phyloP scores from a whole-genome alignment of 2,329 filamentous ascomycete species.

The Apiospora saccharicola region DNA sequence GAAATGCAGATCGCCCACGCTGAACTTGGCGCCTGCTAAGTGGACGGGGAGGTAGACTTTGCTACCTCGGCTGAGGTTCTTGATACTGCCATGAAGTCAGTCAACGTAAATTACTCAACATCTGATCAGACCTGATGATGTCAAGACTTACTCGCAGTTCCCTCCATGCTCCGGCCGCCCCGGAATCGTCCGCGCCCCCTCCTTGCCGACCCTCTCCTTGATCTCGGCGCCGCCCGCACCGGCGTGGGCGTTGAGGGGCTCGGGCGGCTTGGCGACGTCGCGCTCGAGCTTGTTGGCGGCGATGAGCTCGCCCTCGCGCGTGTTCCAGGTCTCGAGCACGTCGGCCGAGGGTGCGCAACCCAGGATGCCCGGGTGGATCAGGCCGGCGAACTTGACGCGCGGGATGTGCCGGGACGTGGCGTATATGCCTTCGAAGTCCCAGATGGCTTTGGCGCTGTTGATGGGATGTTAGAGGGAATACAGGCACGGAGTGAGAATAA shows the following conservation, averaged over 20 bases:
- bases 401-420: slow-evolving; percentile 88
- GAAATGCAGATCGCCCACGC: slow-evolving; percentile 88
- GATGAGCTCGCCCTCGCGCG: slow-evolving; percentile 82
- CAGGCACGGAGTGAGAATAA: background rate
- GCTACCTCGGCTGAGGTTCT: slow-evolving; percentile 79
- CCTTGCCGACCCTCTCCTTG: slow-evolving; percentile 72
- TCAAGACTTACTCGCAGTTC: slow-evolving; percentile 71
- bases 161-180: slow-evolving; percentile 87
- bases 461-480: background rate
- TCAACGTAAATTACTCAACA: slow-evolving; percentile 21
- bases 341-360: slow-evolving; percentile 85
- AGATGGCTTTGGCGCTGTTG: slow-evolving; percentile 61
- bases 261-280: slow-evolving; percentile 79
- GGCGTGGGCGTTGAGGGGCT: slow-evolving; percentile 75
- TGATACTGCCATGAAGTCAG: slow-evolving; percentile 59
- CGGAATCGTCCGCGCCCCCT: slow-evolving; percentile 87
- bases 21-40: slow-evolving; percentile 86
- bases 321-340: slow-evolving; percentile 83
- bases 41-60: slow-evolving; percentile 91
- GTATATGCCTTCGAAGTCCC: slow-evolving; percentile 63
- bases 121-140: too few relatives aligned
- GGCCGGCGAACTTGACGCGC: slow-evolving; percentile 83
- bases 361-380: slow-evolving; percentile 92
- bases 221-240: slow-evolving; percentile 65
- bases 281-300: slow-evolving; percentile 70